Conservation (phyloP, 2,329 filamentous ascomycete genomes). For the Nigrospora osmanthi region DNA sequence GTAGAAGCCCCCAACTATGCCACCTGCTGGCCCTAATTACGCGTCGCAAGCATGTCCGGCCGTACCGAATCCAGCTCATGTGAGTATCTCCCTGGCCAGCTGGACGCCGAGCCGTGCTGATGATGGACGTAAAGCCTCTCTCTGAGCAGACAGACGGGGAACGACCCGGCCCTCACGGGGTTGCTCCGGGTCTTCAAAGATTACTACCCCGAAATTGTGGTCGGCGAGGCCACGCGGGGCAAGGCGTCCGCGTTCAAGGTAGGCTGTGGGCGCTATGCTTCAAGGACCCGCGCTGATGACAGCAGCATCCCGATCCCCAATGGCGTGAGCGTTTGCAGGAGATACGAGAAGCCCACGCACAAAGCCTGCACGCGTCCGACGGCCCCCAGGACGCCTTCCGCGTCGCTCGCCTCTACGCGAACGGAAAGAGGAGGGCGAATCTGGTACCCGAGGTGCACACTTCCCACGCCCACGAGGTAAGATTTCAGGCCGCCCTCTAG, state of each 20-base stretch:
- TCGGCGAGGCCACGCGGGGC: slow-evolving; percentile 58
- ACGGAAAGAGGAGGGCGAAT: slow-evolving; percentile 32
- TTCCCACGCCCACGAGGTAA: slow-evolving; percentile 60
- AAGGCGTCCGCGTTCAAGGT: slow-evolving; percentile 56
- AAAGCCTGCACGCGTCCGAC: slow-evolving; percentile 14
- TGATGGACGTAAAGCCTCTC: slow-evolving; percentile 36
- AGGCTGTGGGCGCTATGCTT: slow-evolving; percentile 2
- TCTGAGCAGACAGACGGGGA: slow-evolving; percentile 53
- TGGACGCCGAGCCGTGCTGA: slow-evolving; percentile 4
- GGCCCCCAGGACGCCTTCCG: slow-evolving; percentile 48
- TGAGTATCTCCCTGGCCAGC: slow-evolving; percentile 25
- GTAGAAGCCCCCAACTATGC: slow-evolving; percentile 50
- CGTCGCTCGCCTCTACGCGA: slow-evolving; percentile 45
- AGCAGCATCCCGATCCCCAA: slow-evolving; percentile 63
- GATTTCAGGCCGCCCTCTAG: slow-evolving; percentile 7
- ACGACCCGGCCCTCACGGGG: slow-evolving; percentile 67
- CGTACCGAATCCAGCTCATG: slow-evolving; percentile 74
- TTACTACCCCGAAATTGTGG: slow-evolving; percentile 83
- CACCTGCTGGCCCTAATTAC: slow-evolving; percentile 75
- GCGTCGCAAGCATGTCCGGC: slow-evolving; percentile 72
- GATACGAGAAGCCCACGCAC: slow-evolving; percentile 53
- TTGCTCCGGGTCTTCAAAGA: slow-evolving; percentile 80
- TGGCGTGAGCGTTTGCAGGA: slow-evolving; percentile 63
- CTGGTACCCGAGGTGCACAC: slow-evolving; percentile 66
- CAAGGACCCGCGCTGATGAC: slow-evolving; percentile 18